phyloP scores from a whole-genome alignment of 345 rosid species.

The Moricandia moricandioides region DNA sequence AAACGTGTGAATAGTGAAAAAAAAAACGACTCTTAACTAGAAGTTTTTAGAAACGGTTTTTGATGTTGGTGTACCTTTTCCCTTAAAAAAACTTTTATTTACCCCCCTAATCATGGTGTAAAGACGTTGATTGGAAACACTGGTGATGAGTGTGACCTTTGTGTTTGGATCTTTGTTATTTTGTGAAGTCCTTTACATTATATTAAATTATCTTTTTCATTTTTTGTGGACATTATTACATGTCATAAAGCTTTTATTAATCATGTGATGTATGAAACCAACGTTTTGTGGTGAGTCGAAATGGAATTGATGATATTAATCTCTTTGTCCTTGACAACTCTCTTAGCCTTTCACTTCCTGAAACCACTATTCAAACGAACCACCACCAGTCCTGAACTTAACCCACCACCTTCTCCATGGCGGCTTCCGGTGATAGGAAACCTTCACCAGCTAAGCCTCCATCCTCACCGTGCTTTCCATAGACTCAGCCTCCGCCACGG shows the following conservation, averaged over 20 bases:
- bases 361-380: not conserved
- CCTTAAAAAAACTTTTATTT: too few species aligned
- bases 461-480: not conserved
- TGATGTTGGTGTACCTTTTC: too few species aligned
- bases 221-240: too few species aligned
- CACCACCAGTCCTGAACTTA: not conserved
- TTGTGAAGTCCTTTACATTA: too few species aligned
- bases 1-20: too few species aligned
- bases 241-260: too few species aligned
- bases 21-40: too few species aligned
- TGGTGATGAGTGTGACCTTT: not conserved
- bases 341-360: not conserved
- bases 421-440: not conserved
- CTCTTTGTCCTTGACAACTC: not conserved
- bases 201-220: too few species aligned
- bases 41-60: too few species aligned
- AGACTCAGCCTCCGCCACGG: constrained; percentile 37
- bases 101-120: too few species aligned
- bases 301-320: not conserved
- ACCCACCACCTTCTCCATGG: not conserved
- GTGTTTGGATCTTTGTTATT: too few species aligned
- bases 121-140: not conserved
- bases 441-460: not conserved
- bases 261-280: not conserved
- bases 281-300: not conserved